Base-by-base conservation (phyloP, 371 early-diverging fungal species). In the Mortierella sp. region DNA sequence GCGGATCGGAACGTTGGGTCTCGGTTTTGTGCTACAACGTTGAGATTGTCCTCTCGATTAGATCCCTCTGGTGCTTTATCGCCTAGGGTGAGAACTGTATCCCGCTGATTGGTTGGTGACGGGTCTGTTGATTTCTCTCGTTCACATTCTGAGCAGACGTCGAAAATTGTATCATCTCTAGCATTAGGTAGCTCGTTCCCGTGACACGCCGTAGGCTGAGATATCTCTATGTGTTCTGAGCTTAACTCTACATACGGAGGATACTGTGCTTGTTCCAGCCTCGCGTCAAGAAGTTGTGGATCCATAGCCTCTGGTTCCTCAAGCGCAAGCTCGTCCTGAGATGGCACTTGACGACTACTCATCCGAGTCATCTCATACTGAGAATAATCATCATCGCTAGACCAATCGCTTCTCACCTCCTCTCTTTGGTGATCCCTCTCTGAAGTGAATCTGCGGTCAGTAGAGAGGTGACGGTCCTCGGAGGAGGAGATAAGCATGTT, bases 361-460 rank as follows among this genome's bases (percentile, higher is more conserved):
- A 62, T 65, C 15, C 59, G 55, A 4, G 67, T 73, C 67, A 77
- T 69, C 47, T 72, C 73, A 43, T 73, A 62, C 53, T 69, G 73
- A 0, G 78, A 69, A 43, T 69, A 70, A 16, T 76, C 76, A 21
- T 70, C 76, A 4, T 70, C 76, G 22, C 76, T 76, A 19, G 76
- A 70, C 67, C 70, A 70, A 19, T 67, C 71, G 21, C 71, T 67
- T 3, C 67, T 58, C 1, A 41, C 63, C 19, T 70, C 65, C 15
- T 70, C 70, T 24, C 67, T 52, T 32, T 57, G 48, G 11, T 36
- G 58, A 19, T 61, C 40, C 48, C 60, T 61, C 40, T 72, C 65
- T 24, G 67, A 48, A 16, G 16, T 28, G 28, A 64, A 59, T 16
- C 65, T 50, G 40, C 69, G 66, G 28, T 66, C 43, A 24, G 48